These are phyloP conservation scores for Capronia americana DNA, from an alignment of 2,329 filamentous ascomycete species.

Conservation along the genomic window DNA sequence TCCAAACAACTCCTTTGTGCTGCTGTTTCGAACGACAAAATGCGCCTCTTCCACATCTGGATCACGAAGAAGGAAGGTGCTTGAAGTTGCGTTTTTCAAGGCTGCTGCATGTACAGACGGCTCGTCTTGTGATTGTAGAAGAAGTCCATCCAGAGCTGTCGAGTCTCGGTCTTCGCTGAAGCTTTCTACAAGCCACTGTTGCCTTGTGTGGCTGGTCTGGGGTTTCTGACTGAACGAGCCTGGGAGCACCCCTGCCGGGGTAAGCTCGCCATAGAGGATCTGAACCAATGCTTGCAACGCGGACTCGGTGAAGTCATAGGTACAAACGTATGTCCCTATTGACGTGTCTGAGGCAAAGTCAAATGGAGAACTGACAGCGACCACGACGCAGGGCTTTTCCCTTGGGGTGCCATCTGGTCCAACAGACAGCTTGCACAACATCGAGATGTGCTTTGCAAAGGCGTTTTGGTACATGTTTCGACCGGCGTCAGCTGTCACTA, in stretches of 20 bases:
- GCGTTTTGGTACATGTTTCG: constrained; percentile 91
- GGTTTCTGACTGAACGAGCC: constrained; percentile 83
- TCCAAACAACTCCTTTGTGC: constrained; percentile 86
- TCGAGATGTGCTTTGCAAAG: constrained; percentile 93
- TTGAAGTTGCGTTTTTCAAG: constrained; percentile 71
- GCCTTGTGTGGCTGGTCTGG: constrained; percentile 74
- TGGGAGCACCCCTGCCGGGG: constrained; percentile 62
- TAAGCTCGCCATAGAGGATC: constrained; percentile 78
- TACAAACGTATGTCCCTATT: constrained; percentile 92
- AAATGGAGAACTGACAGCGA: constrained; percentile 93
- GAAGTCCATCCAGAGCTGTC: constrained; percentile 74
- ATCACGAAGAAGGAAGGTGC: constrained; percentile 76
- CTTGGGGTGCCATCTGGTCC: constrained; percentile 50
- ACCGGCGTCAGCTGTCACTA: constrained; percentile 92
- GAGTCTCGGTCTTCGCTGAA: constrained; percentile 82
- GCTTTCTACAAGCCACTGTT: constrained; percentile 92
- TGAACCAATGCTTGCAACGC: constrained; percentile 84
- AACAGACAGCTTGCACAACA: constrained; percentile 72
- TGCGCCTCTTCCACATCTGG: constrained; percentile 78
- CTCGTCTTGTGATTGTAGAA: constrained; percentile 71
- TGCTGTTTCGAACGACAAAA: constrained; percentile 92
- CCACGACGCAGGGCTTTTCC: constrained; percentile 85
- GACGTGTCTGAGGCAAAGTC: constrained; percentile 93
- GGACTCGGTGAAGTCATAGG: constrained; percentile 94
- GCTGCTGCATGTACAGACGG: constrained; percentile 45